A percentile compares a stretch with the other conserved stretches of the same genome.
phyloP scores from a whole-genome alignment of 768 basidiomycete species.

The Suillus decipiens region DNA sequence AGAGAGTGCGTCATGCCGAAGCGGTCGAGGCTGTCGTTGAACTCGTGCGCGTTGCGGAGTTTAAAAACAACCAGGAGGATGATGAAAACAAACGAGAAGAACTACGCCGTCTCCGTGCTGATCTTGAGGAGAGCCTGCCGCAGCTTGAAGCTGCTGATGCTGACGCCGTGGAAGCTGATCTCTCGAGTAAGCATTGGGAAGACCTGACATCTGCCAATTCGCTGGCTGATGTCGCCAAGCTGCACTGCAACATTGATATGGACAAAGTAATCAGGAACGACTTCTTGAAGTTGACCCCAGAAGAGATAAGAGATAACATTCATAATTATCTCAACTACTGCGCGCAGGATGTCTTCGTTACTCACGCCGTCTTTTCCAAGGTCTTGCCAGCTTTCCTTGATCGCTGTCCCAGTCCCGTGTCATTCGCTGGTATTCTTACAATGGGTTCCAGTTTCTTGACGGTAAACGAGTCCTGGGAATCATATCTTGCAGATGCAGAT shows the following conservation, averaged over 20 bases:
- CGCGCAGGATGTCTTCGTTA: constrained; percentile 80
- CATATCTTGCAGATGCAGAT: constrained; percentile 80
- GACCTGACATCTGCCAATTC: constrained; percentile 91
- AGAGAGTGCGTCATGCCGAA: constrained; percentile 58
- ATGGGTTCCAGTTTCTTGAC: constrained; percentile 94
- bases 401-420: constrained; percentile 89
- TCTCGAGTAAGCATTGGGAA: constrained; percentile 76
- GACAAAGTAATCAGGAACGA: constrained; percentile 80
- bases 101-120: constrained; percentile 39
- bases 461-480: constrained; percentile 88
- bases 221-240: constrained; percentile 85
- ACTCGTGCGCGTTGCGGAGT: constrained; percentile 45
- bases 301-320: constrained; percentile 63
- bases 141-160: constrained; percentile 35
- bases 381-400: constrained; percentile 80
- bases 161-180: constrained; percentile 44
- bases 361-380: constrained; percentile 74
- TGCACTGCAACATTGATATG: constrained; percentile 82
- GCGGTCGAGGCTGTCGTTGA: constrained; percentile 63
- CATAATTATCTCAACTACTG: constrained; percentile 84
- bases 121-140: constrained; percentile 44
- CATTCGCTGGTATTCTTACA: constrained; percentile 85
- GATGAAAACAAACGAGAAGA: constrained; percentile 40
- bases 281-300: constrained; percentile 69
- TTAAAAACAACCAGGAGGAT: constrained; percentile 38